Evolutionary conservation across 768 basidiomycete genomes (phyloP), one percentile per base, ranked within the genome.

Genomic region (Pisolithus orientalis): DNA sequence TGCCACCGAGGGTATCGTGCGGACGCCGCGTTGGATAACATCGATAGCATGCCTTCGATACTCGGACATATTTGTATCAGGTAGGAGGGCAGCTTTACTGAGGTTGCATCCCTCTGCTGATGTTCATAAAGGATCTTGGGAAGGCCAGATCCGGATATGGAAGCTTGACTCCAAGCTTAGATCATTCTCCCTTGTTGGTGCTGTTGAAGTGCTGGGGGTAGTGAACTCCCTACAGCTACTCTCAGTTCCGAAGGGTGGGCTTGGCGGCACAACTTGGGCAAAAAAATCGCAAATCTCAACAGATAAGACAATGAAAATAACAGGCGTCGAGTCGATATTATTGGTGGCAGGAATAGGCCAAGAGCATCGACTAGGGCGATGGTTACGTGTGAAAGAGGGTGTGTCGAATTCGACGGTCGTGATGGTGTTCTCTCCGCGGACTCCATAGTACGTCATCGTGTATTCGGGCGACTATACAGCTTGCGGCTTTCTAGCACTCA

Each of bases 141-240:
- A 96, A 56, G 92, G 93, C 43, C 66, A 77, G 45, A 80, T 98
- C 61, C 87, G 89, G 47, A 73, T 99, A 65, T 99, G 96, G 95
- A 85, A 90, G 62, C 74, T 99, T 31, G 88, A 94, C 56, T 60
- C 80, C 1, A 86, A 82, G 57, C 69, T 94, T 13, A 87, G 82
- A 61, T 85, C 85, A 0, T 95, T 99, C 68, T 68, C 80, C 11
- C 79, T 79, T 2, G 62, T 84, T 11, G 84, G 83, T 13, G 80
- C 75, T 5, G 68, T 94, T 17, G 71, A 82, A 1, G 84, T 81
- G 0, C 78, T 75, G 0, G 96, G 96, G 0, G 81, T 95, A 52
- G 75, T 97, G 64, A 99, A 99, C 70, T 91, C 92, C 5, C 74
- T 98, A 3, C 93, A 95, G 65, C 69, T 99, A 48, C 58, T 93